phyloP scores from a whole-genome alignment of 2,329 filamentous ascomycete genomes.

The Cytospora mali region DNA sequence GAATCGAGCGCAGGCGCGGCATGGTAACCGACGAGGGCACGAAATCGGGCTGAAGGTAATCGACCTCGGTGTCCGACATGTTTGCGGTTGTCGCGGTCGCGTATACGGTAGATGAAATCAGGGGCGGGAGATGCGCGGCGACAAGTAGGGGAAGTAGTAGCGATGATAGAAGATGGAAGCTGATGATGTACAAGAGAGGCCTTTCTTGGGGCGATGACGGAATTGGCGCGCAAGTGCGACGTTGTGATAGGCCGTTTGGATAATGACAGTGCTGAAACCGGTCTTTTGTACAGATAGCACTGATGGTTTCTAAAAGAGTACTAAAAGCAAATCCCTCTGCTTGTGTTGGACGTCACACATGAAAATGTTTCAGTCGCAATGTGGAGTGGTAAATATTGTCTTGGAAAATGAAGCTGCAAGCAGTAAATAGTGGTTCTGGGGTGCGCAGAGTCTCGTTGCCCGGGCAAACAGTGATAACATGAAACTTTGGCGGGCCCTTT shows the following conservation, averaged over 20 bases:
- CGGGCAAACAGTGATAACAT: slow-evolving; percentile 1
- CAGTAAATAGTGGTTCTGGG: slow-evolving; percentile 16
- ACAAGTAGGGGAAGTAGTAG: neutral
- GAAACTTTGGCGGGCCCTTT: neutral
- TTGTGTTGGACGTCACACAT: neutral
- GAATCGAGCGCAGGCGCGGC: slow-evolving; percentile 84
- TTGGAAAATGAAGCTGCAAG: neutral
- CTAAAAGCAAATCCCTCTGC: neutral
- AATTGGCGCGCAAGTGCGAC: neutral
- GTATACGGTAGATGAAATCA: neutral
- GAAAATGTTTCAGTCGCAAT: slow-evolving; percentile 12
- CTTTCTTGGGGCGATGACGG: neutral
- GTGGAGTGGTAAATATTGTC: slow-evolving; percentile 22
- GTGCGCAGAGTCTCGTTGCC: slow-evolving; percentile 7
- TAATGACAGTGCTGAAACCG: neutral
- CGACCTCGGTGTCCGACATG: slow-evolving; percentile 70
- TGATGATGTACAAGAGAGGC: neutral
- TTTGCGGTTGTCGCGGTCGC: slow-evolving; percentile 27
- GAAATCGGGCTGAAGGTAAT: slow-evolving; percentile 86
- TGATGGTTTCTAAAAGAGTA: neutral
- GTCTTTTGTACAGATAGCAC: neutral
- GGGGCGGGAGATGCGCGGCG: neutral
- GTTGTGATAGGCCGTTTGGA: neutral
- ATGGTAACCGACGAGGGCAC: slow-evolving; percentile 83
- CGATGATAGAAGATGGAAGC: neutral